Percentiles rank a stretch among this genome's conserved stretches.
Conservation (phyloP, 2,329 filamentous ascomycete species). For the Colletotrichum gloeosporioides region DNA sequence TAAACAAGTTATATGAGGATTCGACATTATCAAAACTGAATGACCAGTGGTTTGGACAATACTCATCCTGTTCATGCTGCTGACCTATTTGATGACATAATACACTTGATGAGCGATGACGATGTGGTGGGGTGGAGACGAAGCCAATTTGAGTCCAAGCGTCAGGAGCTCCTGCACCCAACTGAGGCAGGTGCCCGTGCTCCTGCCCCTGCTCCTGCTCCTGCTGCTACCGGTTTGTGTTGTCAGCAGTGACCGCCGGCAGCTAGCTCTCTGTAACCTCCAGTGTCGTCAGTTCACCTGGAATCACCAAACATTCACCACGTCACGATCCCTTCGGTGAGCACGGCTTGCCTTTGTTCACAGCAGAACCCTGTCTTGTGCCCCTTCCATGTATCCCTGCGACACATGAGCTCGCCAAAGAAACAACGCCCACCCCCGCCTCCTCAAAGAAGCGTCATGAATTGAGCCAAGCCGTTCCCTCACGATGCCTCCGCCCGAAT, state of each 20-base stretch:
- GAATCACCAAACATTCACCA: background rate
- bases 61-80: background rate
- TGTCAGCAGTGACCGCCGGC: background rate
- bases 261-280: background rate
- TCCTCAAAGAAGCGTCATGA: conserved; percentile 3
- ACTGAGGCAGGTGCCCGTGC: background rate
- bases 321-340: background rate
- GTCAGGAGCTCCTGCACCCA: background rate
- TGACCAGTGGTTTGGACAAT: background rate
- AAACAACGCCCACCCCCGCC: background rate
- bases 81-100: background rate
- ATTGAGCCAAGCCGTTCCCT: background rate
- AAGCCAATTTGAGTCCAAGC: background rate
- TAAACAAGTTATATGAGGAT: too few relatives aligned
- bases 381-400: background rate
- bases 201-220: background rate
- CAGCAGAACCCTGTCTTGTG: background rate
- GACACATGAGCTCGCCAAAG: background rate
- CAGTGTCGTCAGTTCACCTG: background rate
- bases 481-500: conserved; percentile 23
- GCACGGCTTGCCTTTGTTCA: background rate
- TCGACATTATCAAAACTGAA: too few relatives aligned
- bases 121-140: background rate
- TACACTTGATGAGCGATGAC: background rate
- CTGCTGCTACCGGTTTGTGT: background rate